Evolutionary conservation across 441 rosid species (phyloP).

Genomic region (Jatropha podagrica): DNA sequence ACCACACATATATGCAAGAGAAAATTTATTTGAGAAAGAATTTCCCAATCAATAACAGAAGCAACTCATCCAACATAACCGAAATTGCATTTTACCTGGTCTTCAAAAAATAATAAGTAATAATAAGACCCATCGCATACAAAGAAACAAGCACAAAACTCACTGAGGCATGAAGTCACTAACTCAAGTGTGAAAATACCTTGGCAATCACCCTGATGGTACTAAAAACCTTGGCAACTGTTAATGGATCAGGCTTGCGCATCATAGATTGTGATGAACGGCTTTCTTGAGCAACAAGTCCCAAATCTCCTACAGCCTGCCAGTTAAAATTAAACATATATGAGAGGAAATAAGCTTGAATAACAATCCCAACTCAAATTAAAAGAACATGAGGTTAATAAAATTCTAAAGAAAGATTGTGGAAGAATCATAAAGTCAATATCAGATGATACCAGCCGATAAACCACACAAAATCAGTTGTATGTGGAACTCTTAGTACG

Average conservation of each 20-base stretch:
- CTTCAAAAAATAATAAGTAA: background rate
- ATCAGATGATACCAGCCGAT: background rate
- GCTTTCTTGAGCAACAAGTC: slow-evolving; percentile 92
- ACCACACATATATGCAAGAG: background rate
- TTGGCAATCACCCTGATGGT: slow-evolving; percentile 80
- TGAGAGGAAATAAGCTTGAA: background rate
- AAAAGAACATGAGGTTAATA: background rate
- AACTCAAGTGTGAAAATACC: slow-evolving; percentile 36
- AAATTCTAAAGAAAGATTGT: background rate
- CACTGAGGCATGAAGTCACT: background rate
- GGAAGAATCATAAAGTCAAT: background rate
- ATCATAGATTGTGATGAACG: slow-evolving; percentile 87
- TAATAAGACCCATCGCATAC: background rate
- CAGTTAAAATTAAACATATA: slow-evolving; percentile 22
- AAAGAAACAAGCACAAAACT: background rate
- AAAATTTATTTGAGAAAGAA: background rate
- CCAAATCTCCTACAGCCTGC: slow-evolving; percentile 85
- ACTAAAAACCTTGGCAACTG: slow-evolving; percentile 71
- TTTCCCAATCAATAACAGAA: background rate
- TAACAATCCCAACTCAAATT: background rate
- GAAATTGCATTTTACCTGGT: background rate
- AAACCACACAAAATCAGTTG: background rate
- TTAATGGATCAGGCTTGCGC: slow-evolving; percentile 82
- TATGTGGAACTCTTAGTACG: background rate
- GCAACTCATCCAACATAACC: background rate